Conservation (phyloP, 2,329 filamentous ascomycete genomes). For the Dothiorella sarmentorum region DNA sequence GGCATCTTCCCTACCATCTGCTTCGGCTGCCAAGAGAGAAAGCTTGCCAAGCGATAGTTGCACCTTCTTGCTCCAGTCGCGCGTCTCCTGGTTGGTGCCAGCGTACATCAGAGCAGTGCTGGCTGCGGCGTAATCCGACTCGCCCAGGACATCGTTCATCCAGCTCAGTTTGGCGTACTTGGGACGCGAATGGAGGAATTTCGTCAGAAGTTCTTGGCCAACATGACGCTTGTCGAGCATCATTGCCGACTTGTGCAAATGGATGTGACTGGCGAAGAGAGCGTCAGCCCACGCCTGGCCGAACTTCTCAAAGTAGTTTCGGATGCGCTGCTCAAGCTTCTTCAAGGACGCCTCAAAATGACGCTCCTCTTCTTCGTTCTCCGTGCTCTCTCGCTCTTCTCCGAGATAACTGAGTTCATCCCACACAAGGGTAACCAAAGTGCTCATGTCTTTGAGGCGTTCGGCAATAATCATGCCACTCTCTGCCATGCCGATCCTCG, state of each 20-base stretch:
- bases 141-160: constrained; percentile 86
- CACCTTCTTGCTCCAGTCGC: constrained; percentile 90
- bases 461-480: constrained; percentile 61
- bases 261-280: constrained; percentile 75
- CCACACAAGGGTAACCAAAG: constrained; percentile 53
- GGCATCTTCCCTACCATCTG: constrained; percentile 26
- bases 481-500: constrained; percentile 52
- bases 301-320: constrained; percentile 59
- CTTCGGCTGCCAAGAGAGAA: constrained; percentile 59
- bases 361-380: constrained; percentile 27
- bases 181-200: constrained; percentile 70
- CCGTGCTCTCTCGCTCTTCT: constrained; percentile 33
- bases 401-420: constrained; percentile 43
- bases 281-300: constrained; percentile 67
- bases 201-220: constrained; percentile 69
- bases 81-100: constrained; percentile 68
- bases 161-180: constrained; percentile 77
- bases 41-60: constrained; percentile 88
- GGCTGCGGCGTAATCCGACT: constrained; percentile 71
- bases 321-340: constrained; percentile 45
- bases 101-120: constrained; percentile 67
- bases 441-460: constrained; percentile 60
- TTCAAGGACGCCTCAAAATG: constrained; percentile 24
- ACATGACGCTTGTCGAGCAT: constrained; percentile 66
- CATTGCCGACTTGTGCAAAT: constrained; percentile 41